Base-by-base conservation (phyloP, 2,329 filamentous ascomycete species). In the Cladosporium sp. region DNA sequence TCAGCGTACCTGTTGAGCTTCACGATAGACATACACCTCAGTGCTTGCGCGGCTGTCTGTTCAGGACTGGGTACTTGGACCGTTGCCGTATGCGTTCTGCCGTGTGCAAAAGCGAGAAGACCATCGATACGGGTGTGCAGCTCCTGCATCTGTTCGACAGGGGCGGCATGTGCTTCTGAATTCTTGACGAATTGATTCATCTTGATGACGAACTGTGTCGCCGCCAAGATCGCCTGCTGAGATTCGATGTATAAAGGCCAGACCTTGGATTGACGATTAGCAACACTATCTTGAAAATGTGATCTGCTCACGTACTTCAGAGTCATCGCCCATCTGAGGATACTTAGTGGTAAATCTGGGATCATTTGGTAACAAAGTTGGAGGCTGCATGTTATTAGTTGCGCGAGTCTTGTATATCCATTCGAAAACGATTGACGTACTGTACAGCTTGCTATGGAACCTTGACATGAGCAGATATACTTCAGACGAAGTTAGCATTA, bases 381-480 rank as follows among this genome's bases (percentile, higher is more conserved):
- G 75, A 37, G 73, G 66, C 76, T 79, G 52, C 5, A 20, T 19
- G 3, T 4, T 17, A 19, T 36, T 47, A 47, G 47, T 20, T 32
- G 8, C 28, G 12, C 28, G 12, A 4, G 12, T 8, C 20, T 25
- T n/a, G 24, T 0, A 4, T 22, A 1, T 19, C 17, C 20, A 2
- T 13, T 20, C 20, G 35, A n/a, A 8, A 8, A 51, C 24, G 22
- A 22, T 56, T 61, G 71, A 60, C 72, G 78, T 77, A 60, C 52
- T 5, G 74, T 75, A 56, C 78, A 80, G 67, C 76, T 80, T 20
- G 81, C 77, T 54, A 82, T 80, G 1, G 78, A 75, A 10, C 73
- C 76, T 63, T 83, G 80, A 40, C 77, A 80, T 4, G 77, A 75
- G 58, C 74, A 77, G 15, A 80, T 73, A 58, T 81, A 82, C 70